Percentiles rank a stretch among this genome's conserved stretches.
phyloP scores from a whole-genome alignment of 257 asterid genomes.

The Solanum chmielewskii region DNA sequence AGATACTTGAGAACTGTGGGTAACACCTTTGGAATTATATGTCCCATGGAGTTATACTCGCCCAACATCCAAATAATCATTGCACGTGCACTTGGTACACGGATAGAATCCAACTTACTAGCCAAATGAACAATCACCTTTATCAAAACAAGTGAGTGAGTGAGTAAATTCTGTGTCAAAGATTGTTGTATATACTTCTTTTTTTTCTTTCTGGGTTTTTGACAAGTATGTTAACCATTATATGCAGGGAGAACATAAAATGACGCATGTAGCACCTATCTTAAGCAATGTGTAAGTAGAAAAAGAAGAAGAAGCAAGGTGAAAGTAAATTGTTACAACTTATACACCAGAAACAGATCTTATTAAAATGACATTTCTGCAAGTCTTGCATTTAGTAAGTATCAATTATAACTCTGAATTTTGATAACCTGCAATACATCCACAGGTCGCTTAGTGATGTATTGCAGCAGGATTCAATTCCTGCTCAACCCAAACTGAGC shows the following conservation, averaged over 20 bases:
- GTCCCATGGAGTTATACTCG: slow-evolving; percentile 57
- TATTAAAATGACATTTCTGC: not conserved
- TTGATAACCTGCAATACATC: not conserved
- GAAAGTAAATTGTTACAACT: not conserved
- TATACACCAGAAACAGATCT: not conserved
- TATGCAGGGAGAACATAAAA: not conserved
- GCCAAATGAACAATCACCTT: slow-evolving; percentile 76
- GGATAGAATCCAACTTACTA: slow-evolving; percentile 65
- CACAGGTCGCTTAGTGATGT: not conserved
- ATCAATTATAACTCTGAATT: not conserved
- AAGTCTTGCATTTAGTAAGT: not conserved
- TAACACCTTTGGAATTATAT: slow-evolving; percentile 48
- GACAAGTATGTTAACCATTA: not conserved
- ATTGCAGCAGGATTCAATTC: not conserved
- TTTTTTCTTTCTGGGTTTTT: not conserved
- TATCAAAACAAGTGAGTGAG: slow-evolving; percentile 15
- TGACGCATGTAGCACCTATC: not conserved
- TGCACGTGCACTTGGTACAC: slow-evolving; percentile 82
- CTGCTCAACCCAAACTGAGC: not conserved
- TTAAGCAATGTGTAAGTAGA: not conserved
- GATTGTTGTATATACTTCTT: not conserved
- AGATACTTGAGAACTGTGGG: slow-evolving; percentile 63
- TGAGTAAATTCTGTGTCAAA: not conserved
- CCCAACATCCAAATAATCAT: slow-evolving; percentile 96
- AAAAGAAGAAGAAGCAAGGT: not conserved